Conservation (phyloP, 2,329 filamentous ascomycete genomes). For the Scleromitrula shiraiana region DNA sequence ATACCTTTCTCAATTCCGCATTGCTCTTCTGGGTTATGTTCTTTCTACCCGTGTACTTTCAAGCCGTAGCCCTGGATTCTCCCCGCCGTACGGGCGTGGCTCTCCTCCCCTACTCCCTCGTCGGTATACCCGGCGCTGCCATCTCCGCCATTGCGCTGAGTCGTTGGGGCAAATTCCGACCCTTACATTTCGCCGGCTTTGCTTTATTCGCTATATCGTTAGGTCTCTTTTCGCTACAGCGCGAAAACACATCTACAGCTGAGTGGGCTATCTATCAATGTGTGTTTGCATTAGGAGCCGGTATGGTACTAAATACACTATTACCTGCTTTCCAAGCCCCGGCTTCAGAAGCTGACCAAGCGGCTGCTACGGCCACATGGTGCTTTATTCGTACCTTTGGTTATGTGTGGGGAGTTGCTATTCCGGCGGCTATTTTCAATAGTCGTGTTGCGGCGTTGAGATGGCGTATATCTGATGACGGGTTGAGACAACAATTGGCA, state of each 20-base stretch:
- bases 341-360: conserved; percentile 31
- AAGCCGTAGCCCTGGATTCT: conserved; percentile 41
- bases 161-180: conserved; percentile 35
- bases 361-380: conserved; percentile 11
- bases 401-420: conserved; percentile 38
- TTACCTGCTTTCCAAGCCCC: conserved; percentile 38
- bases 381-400: conserved; percentile 41
- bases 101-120: conserved; percentile 49
- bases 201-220: conserved; percentile 18
- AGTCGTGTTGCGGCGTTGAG: not conserved
- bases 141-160: conserved; percentile 37
- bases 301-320: conserved; percentile 35
- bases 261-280: conserved; percentile 38
- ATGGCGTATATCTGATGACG: not conserved
- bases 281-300: conserved; percentile 34
- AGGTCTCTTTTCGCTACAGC: conserved; percentile 36
- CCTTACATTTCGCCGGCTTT: conserved; percentile 31
- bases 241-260: conserved; percentile 30
- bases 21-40: conserved; percentile 35
- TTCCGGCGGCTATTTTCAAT: conserved; percentile 22
- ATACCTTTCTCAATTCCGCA: not conserved
- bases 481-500: not conserved
- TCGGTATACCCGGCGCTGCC: conserved; percentile 50
- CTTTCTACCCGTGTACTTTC: conserved; percentile 42
- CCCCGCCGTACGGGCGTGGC: conserved; percentile 45